phyloP scores from a whole-genome alignment of 2,329 filamentous ascomycete species.

The Lizonia empirigonia region DNA sequence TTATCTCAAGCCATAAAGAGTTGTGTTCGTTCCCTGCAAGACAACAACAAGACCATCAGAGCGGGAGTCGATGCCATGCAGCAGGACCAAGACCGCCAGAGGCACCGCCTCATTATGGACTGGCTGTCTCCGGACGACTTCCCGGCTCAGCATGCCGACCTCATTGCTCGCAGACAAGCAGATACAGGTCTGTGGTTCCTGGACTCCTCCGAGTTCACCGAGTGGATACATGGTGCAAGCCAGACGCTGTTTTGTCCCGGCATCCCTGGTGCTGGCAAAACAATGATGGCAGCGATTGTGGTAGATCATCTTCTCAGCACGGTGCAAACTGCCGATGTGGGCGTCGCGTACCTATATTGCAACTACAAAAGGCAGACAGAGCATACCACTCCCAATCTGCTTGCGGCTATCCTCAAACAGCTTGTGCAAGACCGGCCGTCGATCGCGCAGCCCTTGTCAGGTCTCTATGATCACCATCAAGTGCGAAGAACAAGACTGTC shows the following conservation, averaged over 20 bases:
- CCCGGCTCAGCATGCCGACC: slow-evolving; percentile 15
- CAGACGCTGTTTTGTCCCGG: slow-evolving; percentile 33
- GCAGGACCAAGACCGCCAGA: slow-evolving; percentile 2
- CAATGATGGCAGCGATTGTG: slow-evolving; percentile 32
- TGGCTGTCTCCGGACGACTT: slow-evolving; percentile 18
- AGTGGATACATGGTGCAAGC: slow-evolving; percentile 18
- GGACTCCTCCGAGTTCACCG: slow-evolving; percentile 4
- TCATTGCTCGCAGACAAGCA: slow-evolving; percentile 12
- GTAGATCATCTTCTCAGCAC: slow-evolving; percentile 18
- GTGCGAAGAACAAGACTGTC: slow-evolving; percentile 25
- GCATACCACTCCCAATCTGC: slow-evolving; percentile 30
- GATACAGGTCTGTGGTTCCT: slow-evolving; percentile 32
- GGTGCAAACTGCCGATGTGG: background rate
- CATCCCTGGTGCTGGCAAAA: slow-evolving; percentile 38
- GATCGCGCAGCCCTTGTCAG: slow-evolving; percentile 21
- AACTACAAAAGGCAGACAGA: slow-evolving; percentile 36
- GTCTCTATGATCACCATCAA: slow-evolving; percentile 31
- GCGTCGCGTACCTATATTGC: slow-evolving; percentile 45
- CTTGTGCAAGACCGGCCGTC: slow-evolving; percentile 31
- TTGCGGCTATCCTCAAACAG: slow-evolving; percentile 44
- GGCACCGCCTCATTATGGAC: slow-evolving; percentile 4
- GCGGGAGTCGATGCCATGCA: background rate
- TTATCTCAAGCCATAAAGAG: slow-evolving; percentile 6
- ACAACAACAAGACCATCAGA: background rate
- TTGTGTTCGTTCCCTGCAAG: background rate